phyloP scores from a whole-genome alignment of 257 asterid species.

The Agastache rugosa region DNA sequence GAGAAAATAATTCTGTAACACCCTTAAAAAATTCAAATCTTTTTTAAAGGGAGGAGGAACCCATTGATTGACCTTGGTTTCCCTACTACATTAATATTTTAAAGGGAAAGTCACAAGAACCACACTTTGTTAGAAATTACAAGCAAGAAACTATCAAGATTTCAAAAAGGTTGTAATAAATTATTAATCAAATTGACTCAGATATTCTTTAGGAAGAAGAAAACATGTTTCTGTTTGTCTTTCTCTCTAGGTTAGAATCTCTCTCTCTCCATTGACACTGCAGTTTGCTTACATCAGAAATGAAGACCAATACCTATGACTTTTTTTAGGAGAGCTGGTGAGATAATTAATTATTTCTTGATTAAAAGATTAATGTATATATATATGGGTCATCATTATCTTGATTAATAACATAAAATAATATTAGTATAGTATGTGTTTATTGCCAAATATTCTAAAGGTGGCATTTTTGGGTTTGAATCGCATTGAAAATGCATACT shows the following conservation, averaged over 20 bases:
- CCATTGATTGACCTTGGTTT: constrained; percentile 70
- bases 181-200: constrained; percentile 52
- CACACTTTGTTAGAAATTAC: constrained; percentile 52
- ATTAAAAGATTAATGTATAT: constrained; percentile 33
- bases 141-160: constrained; percentile 61
- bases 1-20: constrained; percentile 14
- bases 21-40: constrained; percentile 37
- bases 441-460: not conserved
- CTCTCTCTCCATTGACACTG: constrained; percentile 64
- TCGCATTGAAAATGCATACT: not conserved
- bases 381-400: constrained; percentile 25
- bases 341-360: constrained; percentile 36
- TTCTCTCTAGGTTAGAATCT: constrained; percentile 67
- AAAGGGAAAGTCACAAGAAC: constrained; percentile 34
- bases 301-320: constrained; percentile 50
- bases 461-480: not conserved
- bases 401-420: not conserved
- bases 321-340: constrained; percentile 54
- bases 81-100: constrained; percentile 42
- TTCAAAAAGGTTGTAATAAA: constrained; percentile 49
- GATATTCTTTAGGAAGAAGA: constrained; percentile 56
- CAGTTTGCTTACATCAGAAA: constrained; percentile 58
- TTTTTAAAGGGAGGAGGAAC: constrained; percentile 44
- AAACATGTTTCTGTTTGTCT: constrained; percentile 77
- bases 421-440: no score